Base-by-base conservation (phyloP, 176 grass and related monocot genomes). In the Phoenix dactylifera region DNA sequence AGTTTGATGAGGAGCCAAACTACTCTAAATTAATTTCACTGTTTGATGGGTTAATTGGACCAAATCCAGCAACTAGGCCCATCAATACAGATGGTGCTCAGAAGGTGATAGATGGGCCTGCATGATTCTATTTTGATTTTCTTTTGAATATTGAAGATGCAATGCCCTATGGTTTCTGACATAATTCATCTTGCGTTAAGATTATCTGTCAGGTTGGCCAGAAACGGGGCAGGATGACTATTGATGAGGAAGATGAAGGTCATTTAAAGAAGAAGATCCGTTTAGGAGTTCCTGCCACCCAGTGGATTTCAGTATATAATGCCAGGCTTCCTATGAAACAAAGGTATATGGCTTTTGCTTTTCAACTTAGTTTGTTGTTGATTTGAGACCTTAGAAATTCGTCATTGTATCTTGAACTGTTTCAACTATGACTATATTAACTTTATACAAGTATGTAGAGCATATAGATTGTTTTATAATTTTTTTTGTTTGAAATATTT, bases 231-330 rank as follows among this genome's bases (percentile, higher is more conserved):
- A 76, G 89, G 59, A 63, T 82, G 63, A 64, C 54, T 35, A 81
- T 69, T 62, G 82, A 95, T 51, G 85, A 95, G 30, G 81, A 82
- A 23, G 78, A 89, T 20, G 85, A 89, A 57, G 35, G 9, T 14
- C 89, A 85, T n/a, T 82, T 78, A 19, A 95, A 76, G 79, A 95
- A 95, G 69, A 95, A 89, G 74, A 58, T 89, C 26, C 69, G 89
- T 18, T 77, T 77, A 54, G 85, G 89, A 50, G 82, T 52, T 65
- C 85, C 85, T 64, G 85, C 85, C 30, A 66, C 78, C 57, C 89
- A 95, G 73, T 95, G 89, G 89, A 83, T 95, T 72, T 95, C 89
- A 57, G 85, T 89, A 71, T 95, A 95, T 70, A 89, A 85, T 83
- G 75, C 78, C 82, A 80, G 85, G 35, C 69, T 69, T 15, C 85